Evolutionary conservation across 1,284 basidiomycete species (phyloP).

Genomic region (Phenoliferia sp.): DNA sequence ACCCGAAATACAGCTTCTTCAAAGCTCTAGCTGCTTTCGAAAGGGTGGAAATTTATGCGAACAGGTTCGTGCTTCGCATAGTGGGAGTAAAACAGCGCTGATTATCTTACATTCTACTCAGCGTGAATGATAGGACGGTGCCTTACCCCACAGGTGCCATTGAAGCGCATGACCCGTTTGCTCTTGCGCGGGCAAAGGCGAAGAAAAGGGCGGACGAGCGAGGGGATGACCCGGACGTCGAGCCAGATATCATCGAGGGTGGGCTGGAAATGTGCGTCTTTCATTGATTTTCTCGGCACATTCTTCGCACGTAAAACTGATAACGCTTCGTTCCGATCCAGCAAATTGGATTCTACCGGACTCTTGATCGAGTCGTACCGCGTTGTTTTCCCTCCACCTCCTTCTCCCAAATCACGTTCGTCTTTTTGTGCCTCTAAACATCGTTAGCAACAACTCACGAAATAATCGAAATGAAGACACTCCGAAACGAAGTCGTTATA

Average conservation of each 20-base stretch:
- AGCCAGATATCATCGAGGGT: slow-evolving; percentile 17
- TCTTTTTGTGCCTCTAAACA: background rate
- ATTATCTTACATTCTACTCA: background rate
- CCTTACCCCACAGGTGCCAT: slow-evolving; percentile 75
- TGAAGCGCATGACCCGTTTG: slow-evolving; percentile 56
- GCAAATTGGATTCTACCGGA: background rate
- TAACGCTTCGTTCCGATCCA: background rate
- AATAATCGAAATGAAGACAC: background rate
- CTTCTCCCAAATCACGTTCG: background rate
- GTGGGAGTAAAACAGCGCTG: background rate
- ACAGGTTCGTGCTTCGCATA: slow-evolving; percentile 47
- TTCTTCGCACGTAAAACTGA: background rate
- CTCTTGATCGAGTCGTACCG: slow-evolving; percentile 2
- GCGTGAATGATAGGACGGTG: slow-evolving; percentile 56
- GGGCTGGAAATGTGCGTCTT: slow-evolving; percentile 25
- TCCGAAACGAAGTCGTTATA: background rate
- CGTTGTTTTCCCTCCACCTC: background rate
- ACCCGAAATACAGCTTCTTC: slow-evolving; percentile 73
- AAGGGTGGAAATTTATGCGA: slow-evolving; percentile 74
- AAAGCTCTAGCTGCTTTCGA: slow-evolving; percentile 66
- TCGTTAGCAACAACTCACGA: background rate
- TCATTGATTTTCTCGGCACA: background rate
- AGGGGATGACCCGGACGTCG: slow-evolving; percentile 15
- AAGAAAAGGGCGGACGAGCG: slow-evolving; percentile 10
- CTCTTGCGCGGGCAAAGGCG: slow-evolving; percentile 26